A percentile compares a stretch with the other conserved stretches of the same genome.
phyloP scores from a whole-genome alignment of 805 yeast species.

The Candida ficus region DNA sequence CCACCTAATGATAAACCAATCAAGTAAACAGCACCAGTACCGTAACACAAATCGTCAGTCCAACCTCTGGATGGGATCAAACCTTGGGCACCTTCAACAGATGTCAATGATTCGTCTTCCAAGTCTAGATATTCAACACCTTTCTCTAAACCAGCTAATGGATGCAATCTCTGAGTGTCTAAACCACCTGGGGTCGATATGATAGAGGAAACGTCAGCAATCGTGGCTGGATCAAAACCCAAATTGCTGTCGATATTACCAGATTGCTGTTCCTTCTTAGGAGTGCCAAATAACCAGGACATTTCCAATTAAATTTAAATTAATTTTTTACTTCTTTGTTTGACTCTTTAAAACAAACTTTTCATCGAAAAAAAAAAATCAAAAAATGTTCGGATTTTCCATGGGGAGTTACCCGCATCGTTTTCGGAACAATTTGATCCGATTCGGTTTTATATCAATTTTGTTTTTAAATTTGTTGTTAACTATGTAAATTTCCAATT shows the following conservation, averaged over 20 bases:
- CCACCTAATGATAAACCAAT: conserved; percentile 89
- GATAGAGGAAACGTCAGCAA: conserved; percentile 57
- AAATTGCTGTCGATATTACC: conserved; percentile 20
- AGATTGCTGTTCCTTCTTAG: conserved; percentile 20
- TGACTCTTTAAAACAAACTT: no score
- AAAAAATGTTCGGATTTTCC: no score
- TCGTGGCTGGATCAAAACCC: conserved; percentile 64
- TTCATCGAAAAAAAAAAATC: conserved; percentile 4
- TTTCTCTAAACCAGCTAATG: conserved; percentile 86
- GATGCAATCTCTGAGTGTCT: conserved; percentile 76
- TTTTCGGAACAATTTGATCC: neutral
- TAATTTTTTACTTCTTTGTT: neutral
- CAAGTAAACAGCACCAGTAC: conserved; percentile 92
- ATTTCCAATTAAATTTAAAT: no score
- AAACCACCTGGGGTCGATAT: conserved; percentile 56
- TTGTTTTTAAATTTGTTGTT: no score
- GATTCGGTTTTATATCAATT: neutral
- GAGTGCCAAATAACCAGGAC: conserved; percentile 28
- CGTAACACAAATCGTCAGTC: conserved; percentile 96
- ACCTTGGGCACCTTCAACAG: conserved; percentile 86
- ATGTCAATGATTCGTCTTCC: conserved; percentile 73
- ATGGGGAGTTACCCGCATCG: no score
- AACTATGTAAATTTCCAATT: no score
- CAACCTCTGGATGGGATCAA: conserved; percentile 94
- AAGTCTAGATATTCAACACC: conserved; percentile 87